Conservation (phyloP, 768 basidiomycete genomes). For the Tricholoma sp. region DNA sequence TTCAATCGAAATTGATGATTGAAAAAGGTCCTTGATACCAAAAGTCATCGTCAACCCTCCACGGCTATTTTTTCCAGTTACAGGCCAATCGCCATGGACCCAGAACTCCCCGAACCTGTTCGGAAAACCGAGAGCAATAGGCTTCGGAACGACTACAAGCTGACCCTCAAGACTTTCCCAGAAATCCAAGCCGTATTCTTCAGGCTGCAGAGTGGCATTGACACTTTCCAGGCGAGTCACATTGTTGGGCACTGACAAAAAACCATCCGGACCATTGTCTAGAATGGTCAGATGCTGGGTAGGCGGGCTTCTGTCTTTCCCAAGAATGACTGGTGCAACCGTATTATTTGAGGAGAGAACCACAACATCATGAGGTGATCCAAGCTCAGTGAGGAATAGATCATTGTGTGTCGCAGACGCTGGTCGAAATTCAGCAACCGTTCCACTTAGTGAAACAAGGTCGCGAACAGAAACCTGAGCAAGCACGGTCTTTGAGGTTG, state of each 20-base stretch:
- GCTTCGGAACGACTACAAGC: slow-evolving; percentile 46
- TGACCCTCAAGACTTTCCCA: slow-evolving; percentile 61
- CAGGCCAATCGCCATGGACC: slow-evolving; percentile 54
- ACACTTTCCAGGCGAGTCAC: slow-evolving; percentile 36
- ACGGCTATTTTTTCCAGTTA: slow-evolving; percentile 48
- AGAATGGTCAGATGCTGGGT: slow-evolving; percentile 42
- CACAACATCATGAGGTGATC: slow-evolving; percentile 36
- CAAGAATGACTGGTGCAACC: slow-evolving; percentile 45
- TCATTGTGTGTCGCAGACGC: slow-evolving; percentile 32
- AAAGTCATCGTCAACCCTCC: slow-evolving; percentile 51
- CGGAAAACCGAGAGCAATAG: slow-evolving; percentile 43
- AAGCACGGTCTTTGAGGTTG: slow-evolving; percentile 31
- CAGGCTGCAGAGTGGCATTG: slow-evolving; percentile 45
- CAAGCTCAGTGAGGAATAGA: slow-evolving; percentile 46
- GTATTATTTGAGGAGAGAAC: slow-evolving; percentile 41
- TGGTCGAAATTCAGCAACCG: slow-evolving; percentile 48
- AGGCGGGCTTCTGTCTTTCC: slow-evolving; percentile 48
- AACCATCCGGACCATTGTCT: slow-evolving; percentile 50
- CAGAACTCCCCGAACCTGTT: slow-evolving; percentile 54
- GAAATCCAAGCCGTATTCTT: slow-evolving; percentile 54
- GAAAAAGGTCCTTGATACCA: slow-evolving; percentile 22
- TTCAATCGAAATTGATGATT: background rate
- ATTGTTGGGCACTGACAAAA: slow-evolving; percentile 53
- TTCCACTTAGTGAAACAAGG: slow-evolving; percentile 37
- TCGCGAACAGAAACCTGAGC: slow-evolving; percentile 42